Evolutionary conservation across 768 basidiomycete species (phyloP).

Genomic region (Boletus sp.): DNA sequence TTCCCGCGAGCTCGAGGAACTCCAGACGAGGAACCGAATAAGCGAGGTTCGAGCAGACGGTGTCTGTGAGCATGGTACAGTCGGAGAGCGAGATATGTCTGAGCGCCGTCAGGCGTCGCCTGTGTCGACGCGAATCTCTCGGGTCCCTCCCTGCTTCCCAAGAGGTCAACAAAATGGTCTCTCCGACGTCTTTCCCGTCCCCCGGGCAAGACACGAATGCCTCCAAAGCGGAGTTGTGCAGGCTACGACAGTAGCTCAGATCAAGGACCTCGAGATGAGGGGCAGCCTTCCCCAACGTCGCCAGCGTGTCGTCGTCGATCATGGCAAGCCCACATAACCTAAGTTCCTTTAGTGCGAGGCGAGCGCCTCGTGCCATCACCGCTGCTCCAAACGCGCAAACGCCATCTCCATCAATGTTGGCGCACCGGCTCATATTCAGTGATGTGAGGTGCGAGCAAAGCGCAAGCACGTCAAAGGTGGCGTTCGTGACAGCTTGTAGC

Average conservation of each 20-base stretch:
- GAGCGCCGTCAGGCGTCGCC: slow-evolving; percentile 63
- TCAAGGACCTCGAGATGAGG: slow-evolving; percentile 79
- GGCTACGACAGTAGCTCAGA: slow-evolving; percentile 65
- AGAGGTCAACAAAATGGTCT: slow-evolving; percentile 53
- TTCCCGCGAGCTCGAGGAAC: slow-evolving; percentile 75
- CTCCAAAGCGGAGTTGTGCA: slow-evolving; percentile 75
- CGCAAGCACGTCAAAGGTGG: slow-evolving; percentile 67
- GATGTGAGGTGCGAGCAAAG: slow-evolving; percentile 54
- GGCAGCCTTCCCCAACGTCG: slow-evolving; percentile 62
- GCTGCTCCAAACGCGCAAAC: slow-evolving; percentile 48
- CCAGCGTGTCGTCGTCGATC: slow-evolving; percentile 59
- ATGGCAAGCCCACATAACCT: slow-evolving; percentile 66
- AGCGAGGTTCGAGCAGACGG: slow-evolving; percentile 70
- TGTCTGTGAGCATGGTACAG: slow-evolving; percentile 71
- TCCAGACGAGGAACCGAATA: slow-evolving; percentile 69
- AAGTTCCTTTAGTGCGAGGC: slow-evolving; percentile 58
- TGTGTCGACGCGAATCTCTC: slow-evolving; percentile 46
- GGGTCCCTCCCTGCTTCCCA: slow-evolving; percentile 65
- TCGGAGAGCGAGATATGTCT: slow-evolving; percentile 72
- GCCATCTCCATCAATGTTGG: slow-evolving; percentile 63
- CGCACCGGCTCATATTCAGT: slow-evolving; percentile 73
- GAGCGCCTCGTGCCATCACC: slow-evolving; percentile 44
- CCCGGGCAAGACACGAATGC: slow-evolving; percentile 61
- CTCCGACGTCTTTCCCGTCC: slow-evolving; percentile 26
- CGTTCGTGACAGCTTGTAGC: slow-evolving; percentile 64